Evolutionary conservation across 1,284 basidiomycete genomes (phyloP).

Genomic region (Prillingera fragicola): DNA sequence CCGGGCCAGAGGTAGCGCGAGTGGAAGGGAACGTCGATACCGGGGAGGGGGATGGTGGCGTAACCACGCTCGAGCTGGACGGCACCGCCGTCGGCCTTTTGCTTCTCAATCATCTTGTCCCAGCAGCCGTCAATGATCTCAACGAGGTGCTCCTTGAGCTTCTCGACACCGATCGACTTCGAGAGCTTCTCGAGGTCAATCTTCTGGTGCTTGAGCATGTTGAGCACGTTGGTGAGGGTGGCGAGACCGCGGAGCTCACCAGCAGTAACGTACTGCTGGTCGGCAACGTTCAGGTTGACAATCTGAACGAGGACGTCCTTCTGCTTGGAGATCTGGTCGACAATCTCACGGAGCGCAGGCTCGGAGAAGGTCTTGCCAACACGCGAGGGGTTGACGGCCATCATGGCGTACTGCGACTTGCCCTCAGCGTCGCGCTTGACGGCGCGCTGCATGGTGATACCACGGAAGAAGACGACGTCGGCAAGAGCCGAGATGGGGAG

Average conservation of each 20-base stretch:
- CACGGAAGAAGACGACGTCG: constrained; percentile 98
- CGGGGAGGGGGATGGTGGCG: constrained; percentile 90
- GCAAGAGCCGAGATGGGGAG: constrained; percentile 92
- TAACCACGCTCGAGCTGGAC: constrained; percentile 95
- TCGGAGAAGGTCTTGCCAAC: constrained; percentile 92
- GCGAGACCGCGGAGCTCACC: constrained; percentile 91
- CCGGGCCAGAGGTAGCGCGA: constrained; percentile 96
- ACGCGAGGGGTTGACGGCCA: constrained; percentile 93
- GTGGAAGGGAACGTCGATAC: constrained; percentile 99
- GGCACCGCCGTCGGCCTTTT: constrained; percentile 65
- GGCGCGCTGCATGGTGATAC: constrained; percentile 98
- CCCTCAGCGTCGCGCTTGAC: constrained; percentile 89
- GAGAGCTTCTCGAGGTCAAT: constrained; percentile 86
- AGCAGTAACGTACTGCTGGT: constrained; percentile 87
- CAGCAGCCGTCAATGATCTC: constrained; percentile 85
- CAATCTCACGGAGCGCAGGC: constrained; percentile 82
- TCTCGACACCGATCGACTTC: constrained; percentile 46
- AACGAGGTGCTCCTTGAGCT: constrained; percentile 58
- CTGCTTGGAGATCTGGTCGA: constrained; percentile 74
- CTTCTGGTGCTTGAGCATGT: constrained; percentile 94
- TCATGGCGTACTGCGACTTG: constrained; percentile 97
- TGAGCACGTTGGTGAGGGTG: constrained; percentile 90
- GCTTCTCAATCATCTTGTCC: constrained; percentile 64
- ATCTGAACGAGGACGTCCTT: constrained; percentile 85
- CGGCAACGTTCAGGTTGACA: constrained; percentile 87